Conservation (phyloP, 2,329 filamentous ascomycete species). For the Fonsecaea monophora region DNA sequence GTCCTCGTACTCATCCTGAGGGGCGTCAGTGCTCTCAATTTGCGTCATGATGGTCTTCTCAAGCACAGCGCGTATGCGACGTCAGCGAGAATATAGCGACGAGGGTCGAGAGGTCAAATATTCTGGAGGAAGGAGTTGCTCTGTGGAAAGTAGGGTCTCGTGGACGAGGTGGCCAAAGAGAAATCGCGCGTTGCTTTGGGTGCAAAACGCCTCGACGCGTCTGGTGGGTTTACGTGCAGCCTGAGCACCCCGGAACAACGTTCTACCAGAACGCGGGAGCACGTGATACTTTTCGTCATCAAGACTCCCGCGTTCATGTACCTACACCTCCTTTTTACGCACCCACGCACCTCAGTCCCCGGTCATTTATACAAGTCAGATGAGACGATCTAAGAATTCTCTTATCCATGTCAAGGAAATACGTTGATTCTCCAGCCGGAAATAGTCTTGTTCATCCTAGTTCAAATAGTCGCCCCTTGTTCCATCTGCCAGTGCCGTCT, state of each 20-base stretch:
- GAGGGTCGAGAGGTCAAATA: not conserved
- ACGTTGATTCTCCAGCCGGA: not conserved
- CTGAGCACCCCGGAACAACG: not conserved
- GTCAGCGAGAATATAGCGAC: not conserved
- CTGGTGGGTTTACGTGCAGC: not conserved
- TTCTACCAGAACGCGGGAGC: not conserved
- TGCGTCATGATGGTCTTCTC: constrained; percentile 36
- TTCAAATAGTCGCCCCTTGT: not conserved
- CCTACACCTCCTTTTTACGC: not conserved
- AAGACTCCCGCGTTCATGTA: not conserved
- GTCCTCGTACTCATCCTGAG: constrained; percentile 62
- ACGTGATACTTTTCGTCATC: not conserved
- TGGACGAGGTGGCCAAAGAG: not conserved
- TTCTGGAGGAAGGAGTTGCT: not conserved
- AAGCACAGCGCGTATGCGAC: not conserved
- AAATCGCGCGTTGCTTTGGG: not conserved
- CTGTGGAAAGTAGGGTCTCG: not conserved
- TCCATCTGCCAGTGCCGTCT: not conserved
- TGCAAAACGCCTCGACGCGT: not conserved
- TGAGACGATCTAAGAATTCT: not conserved
- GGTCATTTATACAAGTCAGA: not conserved
- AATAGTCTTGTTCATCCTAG: not conserved
- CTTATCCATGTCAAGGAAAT: not conserved
- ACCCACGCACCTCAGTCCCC: not conserved
- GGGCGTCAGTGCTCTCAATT: constrained; percentile 30